These are phyloP conservation scores for Penstemon barbatus DNA, from an alignment of 257 asterid genomes.

Conservation along the genomic window DNA sequence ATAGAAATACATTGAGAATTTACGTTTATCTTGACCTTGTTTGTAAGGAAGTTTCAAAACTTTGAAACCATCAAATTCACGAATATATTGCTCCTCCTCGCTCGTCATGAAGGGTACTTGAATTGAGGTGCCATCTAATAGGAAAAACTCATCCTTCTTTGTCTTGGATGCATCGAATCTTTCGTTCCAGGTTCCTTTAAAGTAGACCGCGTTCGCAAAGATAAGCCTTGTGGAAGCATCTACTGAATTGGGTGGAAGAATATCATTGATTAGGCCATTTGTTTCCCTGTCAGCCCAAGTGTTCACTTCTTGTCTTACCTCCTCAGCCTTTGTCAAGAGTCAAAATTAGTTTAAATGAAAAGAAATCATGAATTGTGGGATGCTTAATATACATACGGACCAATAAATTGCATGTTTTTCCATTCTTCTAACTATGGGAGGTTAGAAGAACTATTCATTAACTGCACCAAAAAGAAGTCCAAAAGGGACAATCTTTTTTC, in stretches of 20 bases:
- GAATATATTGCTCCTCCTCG: slow-evolving; percentile 39
- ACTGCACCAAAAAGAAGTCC: no score
- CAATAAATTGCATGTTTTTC: no score
- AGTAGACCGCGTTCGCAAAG: slow-evolving; percentile 54
- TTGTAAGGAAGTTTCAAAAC: slow-evolving; percentile 43
- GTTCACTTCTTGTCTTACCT: slow-evolving; percentile 43
- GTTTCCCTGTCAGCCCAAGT: slow-evolving; percentile 56
- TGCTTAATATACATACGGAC: no score
- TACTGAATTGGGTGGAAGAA: slow-evolving; percentile 45
- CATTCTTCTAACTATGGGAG: no score
- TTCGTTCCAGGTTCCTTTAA: slow-evolving; percentile 56
- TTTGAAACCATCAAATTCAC: slow-evolving; percentile 46
- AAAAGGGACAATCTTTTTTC: no score
- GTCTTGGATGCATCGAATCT: slow-evolving; percentile 49
- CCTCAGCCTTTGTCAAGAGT: slow-evolving; percentile 35
- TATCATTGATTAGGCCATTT: slow-evolving; percentile 47
- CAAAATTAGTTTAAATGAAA: no score
- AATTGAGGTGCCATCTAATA: slow-evolving; percentile 36
- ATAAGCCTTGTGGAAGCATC: slow-evolving; percentile 49
- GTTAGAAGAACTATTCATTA: no score
- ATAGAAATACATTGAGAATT: slow-evolving; percentile 47
- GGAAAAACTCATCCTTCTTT: slow-evolving; percentile 42
- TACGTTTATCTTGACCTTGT: slow-evolving; percentile 49
- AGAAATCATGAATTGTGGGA: no score
- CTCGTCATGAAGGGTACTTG: slow-evolving; percentile 57